phyloP scores from a whole-genome alignment of 768 basidiomycete species.

The Kwoniella mangroviensis region DNA sequence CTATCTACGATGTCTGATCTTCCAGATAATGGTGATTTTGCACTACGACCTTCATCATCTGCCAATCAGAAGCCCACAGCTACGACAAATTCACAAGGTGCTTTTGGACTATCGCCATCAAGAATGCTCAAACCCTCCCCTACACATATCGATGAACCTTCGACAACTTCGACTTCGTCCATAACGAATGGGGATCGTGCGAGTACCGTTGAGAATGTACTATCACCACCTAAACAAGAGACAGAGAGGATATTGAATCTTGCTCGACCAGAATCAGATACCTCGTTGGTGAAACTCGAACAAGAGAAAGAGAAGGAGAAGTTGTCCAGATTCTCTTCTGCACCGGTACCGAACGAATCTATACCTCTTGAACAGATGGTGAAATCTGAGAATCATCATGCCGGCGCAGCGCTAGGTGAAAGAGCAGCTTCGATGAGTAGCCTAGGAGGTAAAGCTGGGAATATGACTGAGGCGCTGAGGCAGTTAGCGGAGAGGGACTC shows the following conservation, averaged over 20 bases:
- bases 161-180: constrained; percentile 1
- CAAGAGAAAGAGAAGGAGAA: constrained; percentile 7
- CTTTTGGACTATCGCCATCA: constrained; percentile 13
- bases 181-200: not conserved
- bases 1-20: constrained; percentile 34
- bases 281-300: constrained; percentile 1
- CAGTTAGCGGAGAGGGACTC: constrained; percentile 34
- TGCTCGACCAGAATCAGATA: constrained; percentile 14
- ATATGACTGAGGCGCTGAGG: constrained; percentile 45
- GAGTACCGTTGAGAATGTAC: constrained; percentile 11
- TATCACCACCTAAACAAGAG: constrained; percentile 41
- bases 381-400: not conserved
- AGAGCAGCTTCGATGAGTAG: constrained; percentile 23
- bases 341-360: constrained; percentile 13
- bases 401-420: constrained; percentile 5
- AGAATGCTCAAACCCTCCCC: constrained; percentile 43
- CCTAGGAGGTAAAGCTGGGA: constrained; percentile 8
- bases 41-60: constrained; percentile 9
- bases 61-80: constrained; percentile 5
- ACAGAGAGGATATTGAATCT: constrained; percentile 39
- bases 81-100: constrained; percentile 1
- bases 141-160: constrained; percentile 41
- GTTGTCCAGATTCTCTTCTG: constrained; percentile 23
- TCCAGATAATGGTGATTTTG: constrained; percentile 16
- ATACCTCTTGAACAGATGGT: not conserved